These are phyloP conservation scores for Talaromyces sp. DNA, from an alignment of 2,329 filamentous ascomycete species.

Conservation along the genomic window DNA sequence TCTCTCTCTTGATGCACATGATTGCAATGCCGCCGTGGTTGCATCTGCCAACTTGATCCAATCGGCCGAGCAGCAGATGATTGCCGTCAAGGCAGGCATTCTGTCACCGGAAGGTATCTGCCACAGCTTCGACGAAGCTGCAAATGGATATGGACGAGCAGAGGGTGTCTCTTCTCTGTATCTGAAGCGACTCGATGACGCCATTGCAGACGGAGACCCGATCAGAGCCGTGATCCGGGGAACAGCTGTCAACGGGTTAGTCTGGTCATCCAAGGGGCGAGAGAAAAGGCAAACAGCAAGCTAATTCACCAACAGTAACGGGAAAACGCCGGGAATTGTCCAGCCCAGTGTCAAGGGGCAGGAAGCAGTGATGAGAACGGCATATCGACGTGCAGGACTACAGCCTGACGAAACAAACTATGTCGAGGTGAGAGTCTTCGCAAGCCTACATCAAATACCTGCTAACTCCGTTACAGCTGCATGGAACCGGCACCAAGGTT, in stretches of 20 bases:
- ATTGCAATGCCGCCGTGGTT: slow-evolving; percentile 10
- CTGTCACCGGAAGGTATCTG: slow-evolving; percentile 40
- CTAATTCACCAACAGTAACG: slow-evolving; percentile 17
- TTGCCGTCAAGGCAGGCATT: slow-evolving; percentile 16
- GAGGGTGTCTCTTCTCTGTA: slow-evolving; percentile 15
- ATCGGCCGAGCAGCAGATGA: not conserved
- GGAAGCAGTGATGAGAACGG: slow-evolving; percentile 14
- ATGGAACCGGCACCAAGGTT: slow-evolving; percentile 21
- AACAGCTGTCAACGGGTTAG: not conserved
- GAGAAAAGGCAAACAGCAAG: not conserved
- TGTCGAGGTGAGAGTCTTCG: not conserved
- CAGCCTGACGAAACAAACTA: not conserved
- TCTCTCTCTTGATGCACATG: not conserved
- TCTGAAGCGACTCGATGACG: not conserved
- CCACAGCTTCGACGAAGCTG: slow-evolving; percentile 39
- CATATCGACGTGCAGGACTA: not conserved
- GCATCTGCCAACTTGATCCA: slow-evolving; percentile 10
- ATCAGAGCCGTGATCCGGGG: slow-evolving; percentile 5
- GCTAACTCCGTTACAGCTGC: slow-evolving; percentile 11
- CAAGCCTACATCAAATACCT: too few species aligned
- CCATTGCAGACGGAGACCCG: not conserved
- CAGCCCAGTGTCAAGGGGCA: slow-evolving; percentile 17
- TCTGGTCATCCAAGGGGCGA: not conserved
- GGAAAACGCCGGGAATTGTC: slow-evolving; percentile 17
- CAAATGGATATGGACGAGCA: slow-evolving; percentile 48